Conservation (phyloP, 106 monocot species). For the Dendrobium catenatum region DNA sequence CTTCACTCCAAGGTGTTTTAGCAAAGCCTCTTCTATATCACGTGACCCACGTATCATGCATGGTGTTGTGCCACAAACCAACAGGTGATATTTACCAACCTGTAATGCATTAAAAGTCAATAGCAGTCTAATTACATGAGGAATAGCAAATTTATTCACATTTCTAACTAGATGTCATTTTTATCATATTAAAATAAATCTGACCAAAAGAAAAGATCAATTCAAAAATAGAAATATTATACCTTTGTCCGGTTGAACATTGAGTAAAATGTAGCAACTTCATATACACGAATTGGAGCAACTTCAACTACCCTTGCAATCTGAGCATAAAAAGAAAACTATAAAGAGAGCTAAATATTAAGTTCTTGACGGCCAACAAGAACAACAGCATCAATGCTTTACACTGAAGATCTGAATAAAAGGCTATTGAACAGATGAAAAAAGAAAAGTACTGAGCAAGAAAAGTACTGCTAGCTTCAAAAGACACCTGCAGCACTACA, state of each 20-base stretch:
- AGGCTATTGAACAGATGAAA: too few relatives aligned
- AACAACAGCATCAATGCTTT: not conserved
- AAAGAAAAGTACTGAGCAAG: too few relatives aligned
- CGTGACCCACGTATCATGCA: slow-evolving; percentile 98
- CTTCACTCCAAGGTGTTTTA: slow-evolving; percentile 92
- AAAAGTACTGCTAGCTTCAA: too few relatives aligned
- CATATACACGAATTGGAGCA: slow-evolving; percentile 93
- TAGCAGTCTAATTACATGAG: not conserved
- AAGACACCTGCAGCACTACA: too few relatives aligned
- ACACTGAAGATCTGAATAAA: too few relatives aligned
- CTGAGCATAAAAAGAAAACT: slow-evolving; percentile 20
- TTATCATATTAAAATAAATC: not conserved
- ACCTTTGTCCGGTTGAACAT: slow-evolving; percentile 96
- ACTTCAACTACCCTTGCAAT: slow-evolving; percentile 84
- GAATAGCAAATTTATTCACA: slow-evolving; percentile 3
- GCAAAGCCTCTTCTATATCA: slow-evolving; percentile 78
- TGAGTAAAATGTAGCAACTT: slow-evolving; percentile 96
- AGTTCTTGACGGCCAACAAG: not conserved
- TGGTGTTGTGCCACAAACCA: slow-evolving; percentile 96
- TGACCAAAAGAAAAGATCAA: not conserved
- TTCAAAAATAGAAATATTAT: not conserved
- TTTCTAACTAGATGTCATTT: not conserved
- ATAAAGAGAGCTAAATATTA: not conserved
- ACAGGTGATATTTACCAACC: slow-evolving; percentile 95
- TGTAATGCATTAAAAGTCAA: slow-evolving; percentile 16